These are phyloP conservation scores for Debaryomyces subglobosus DNA, from an alignment of 1,139 yeast genomes.

Conservation along the genomic window DNA sequence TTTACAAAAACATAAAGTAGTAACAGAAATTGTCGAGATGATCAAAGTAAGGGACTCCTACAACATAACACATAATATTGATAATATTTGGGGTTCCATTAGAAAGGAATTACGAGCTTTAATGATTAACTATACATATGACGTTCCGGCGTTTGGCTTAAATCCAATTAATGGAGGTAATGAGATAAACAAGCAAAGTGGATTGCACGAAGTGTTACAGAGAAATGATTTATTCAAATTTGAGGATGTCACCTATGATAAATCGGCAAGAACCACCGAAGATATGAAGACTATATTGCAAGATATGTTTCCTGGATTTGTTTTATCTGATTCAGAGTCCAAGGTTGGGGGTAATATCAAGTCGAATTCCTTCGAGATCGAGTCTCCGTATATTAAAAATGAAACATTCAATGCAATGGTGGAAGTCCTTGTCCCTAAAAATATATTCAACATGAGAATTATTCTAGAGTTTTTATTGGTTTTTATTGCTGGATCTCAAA, in stretches of 20 bases:
- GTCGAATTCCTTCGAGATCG: constrained; percentile 14
- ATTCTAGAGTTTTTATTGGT: constrained; percentile 63
- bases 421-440: constrained; percentile 71
- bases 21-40: constrained; percentile 54
- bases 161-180: constrained; percentile 2
- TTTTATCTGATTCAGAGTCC: constrained; percentile 30
- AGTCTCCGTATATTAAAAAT: constrained; percentile 60
- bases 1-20: constrained; percentile 70
- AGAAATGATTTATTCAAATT: constrained; percentile 50
- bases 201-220: constrained; percentile 25
- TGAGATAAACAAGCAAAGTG: constrained; percentile 10
- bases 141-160: constrained; percentile 14
- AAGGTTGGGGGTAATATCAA: constrained; percentile 10
- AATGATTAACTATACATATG: constrained; percentile 57
- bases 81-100: constrained; percentile 59
- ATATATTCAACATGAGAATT: constrained; percentile 81
- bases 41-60: constrained; percentile 14
- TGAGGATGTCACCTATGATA: constrained; percentile 44
- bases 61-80: constrained; percentile 34
- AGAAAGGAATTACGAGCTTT: constrained; percentile 61
- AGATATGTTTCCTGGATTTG: constrained; percentile 66
- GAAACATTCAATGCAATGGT: constrained; percentile 58
- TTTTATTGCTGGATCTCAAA: constrained; percentile 55
- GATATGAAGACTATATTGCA: constrained; percentile 51
- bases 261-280: constrained; percentile 39